These are phyloP conservation scores for Polygonum maritimum DNA, from an alignment of 148 eudicot species.

Conservation along the genomic window DNA sequence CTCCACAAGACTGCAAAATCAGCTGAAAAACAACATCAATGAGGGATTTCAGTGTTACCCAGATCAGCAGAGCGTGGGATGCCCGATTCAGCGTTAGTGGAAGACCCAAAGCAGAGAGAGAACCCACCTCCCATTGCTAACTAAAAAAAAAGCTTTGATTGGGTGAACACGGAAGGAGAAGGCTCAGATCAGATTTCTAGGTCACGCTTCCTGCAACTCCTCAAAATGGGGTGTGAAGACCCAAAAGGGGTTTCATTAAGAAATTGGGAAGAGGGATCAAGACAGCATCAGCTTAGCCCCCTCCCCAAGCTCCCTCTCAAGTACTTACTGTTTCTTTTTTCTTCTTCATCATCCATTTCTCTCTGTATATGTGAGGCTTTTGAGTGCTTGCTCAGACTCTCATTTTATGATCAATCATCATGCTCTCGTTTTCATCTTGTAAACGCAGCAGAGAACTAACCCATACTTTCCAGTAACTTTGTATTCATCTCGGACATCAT, in stretches of 20 bases:
- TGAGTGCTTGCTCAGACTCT: constrained; percentile 6
- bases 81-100: constrained; percentile 34
- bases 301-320: neutral
- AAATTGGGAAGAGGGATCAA: constrained; percentile 8
- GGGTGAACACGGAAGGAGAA: constrained; percentile 11
- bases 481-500: too few species aligned
- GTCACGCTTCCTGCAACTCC: constrained; percentile 2
- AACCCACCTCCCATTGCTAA: constrained; percentile 58
- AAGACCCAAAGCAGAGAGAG: constrained; percentile 53
- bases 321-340: constrained; percentile 1
- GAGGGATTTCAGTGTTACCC: constrained; percentile 24
- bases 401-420: neutral
- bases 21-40: neutral
- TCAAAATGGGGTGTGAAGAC: constrained; percentile 5
- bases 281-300: constrained; percentile 11
- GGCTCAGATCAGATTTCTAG: constrained; percentile 10
- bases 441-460: too few species aligned
- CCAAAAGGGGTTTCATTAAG: constrained; percentile 9
- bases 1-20: neutral
- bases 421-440: constrained; percentile 6
- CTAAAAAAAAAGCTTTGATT: neutral
- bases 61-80: constrained; percentile 45
- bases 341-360: constrained; percentile 4
- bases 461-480: too few species aligned
- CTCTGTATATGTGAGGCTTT: neutral